phyloP scores from a whole-genome alignment of 1,139 yeast species.

The Candida anutae region DNA sequence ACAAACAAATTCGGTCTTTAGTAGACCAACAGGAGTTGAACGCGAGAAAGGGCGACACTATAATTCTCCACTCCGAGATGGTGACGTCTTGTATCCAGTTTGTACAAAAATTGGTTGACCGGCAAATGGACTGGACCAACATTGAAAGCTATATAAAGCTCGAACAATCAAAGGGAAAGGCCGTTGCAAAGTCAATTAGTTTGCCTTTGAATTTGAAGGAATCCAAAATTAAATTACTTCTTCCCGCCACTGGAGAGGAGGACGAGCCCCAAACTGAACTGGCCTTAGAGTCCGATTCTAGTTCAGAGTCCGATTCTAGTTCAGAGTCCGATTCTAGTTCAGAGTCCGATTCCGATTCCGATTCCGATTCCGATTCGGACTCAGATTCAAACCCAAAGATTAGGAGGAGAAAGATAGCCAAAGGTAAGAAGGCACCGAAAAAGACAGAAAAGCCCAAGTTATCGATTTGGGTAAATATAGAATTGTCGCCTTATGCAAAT shows the following conservation, averaged over 20 bases:
- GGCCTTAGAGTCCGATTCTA: constrained; percentile 15
- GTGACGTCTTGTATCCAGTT: constrained; percentile 69
- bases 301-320: constrained; percentile 5
- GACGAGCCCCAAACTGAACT: constrained; percentile 7
- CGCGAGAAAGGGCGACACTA: constrained; percentile 62
- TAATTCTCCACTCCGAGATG: constrained; percentile 59
- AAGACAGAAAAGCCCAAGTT: constrained; percentile 13
- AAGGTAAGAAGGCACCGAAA: constrained; percentile 4
- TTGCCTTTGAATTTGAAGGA: constrained; percentile 66
- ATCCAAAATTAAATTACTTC: constrained; percentile 54
- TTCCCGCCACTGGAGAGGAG: constrained; percentile 40
- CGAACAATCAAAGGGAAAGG: constrained; percentile 62
- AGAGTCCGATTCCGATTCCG: constrained; percentile 21
- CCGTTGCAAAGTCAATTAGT: constrained; percentile 53
- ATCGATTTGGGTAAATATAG: constrained; percentile 60
- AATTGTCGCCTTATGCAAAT: constrained; percentile 78
- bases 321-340: constrained; percentile 20
- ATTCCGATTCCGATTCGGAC: constrained; percentile 25
- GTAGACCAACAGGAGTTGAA: constrained; percentile 58
- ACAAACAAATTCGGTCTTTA: constrained; percentile 61
- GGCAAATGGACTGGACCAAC: constrained; percentile 93
- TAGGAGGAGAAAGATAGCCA: constrained; percentile 6
- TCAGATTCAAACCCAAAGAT: constrained; percentile 14
- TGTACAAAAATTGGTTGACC: constrained; percentile 60
- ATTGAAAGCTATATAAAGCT: constrained; percentile 68